Evolutionary conservation across 495 filamentous ascomycete genomes (phyloP).

Genomic region (Trypethelium eluteriae): DNA sequence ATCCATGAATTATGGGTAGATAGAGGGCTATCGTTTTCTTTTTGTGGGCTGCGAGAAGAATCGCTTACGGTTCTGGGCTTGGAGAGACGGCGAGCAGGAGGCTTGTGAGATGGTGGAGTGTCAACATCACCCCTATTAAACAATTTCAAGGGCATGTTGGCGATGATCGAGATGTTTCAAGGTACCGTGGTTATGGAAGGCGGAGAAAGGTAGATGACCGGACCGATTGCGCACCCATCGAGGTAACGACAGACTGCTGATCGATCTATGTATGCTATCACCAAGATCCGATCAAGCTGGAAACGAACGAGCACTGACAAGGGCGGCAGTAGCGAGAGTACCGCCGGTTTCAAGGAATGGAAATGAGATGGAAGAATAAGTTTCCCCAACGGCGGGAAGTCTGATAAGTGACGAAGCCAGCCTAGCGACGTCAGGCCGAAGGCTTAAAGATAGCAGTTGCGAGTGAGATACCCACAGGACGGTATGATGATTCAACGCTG

Average conservation of each 20-base stretch:
- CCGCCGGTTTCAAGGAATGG: neutral
- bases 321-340: neutral
- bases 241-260: slow-evolving; percentile 1
- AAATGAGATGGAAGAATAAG: slow-evolving; percentile 8
- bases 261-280: neutral
- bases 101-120: neutral
- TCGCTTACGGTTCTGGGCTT: slow-evolving; percentile 29
- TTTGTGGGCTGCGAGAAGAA: slow-evolving; percentile 17
- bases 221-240: neutral
- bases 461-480: neutral
- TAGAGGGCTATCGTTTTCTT: slow-evolving; percentile 15
- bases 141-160: slow-evolving; percentile 1
- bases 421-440: neutral
- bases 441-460: neutral
- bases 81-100: slow-evolving; percentile 17
- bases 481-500: no score
- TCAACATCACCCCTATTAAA: slow-evolving; percentile 2
- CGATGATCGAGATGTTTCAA: neutral
- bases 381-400: neutral
- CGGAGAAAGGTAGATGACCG: neutral
- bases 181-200: neutral
- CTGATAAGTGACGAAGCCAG: neutral
- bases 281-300: neutral
- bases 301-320: neutral
- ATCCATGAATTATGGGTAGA: neutral